phyloP scores from a whole-genome alignment of 2,329 filamentous ascomycete species.

The Aspergillus niger region DNA sequence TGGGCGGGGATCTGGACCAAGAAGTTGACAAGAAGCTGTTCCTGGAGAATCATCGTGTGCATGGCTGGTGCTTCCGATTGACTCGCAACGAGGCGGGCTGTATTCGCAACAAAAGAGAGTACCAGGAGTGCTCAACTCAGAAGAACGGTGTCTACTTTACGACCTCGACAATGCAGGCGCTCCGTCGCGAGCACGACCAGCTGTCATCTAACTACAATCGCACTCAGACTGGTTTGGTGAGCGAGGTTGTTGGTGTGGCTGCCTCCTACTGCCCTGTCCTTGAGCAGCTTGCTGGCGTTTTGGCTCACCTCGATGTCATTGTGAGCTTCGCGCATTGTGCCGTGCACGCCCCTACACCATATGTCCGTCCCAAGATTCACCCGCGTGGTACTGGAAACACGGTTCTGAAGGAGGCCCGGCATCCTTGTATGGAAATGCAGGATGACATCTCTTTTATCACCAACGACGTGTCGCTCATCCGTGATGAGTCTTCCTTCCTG shows the following conservation, averaged over 20 bases:
- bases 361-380: slow-evolving; percentile 89
- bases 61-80: slow-evolving; percentile 94
- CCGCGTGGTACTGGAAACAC: slow-evolving; percentile 85
- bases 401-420: slow-evolving; percentile 85
- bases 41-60: slow-evolving; percentile 90
- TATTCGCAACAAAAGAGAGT: slow-evolving; percentile 86
- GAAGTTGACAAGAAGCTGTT: slow-evolving; percentile 99
- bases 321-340: slow-evolving; percentile 91
- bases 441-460: slow-evolving; percentile 99
- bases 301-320: slow-evolving; percentile 94
- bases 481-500: slow-evolving; percentile 81
- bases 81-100: slow-evolving; percentile 88
- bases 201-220: slow-evolving; percentile 92
- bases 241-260: slow-evolving; percentile 89
- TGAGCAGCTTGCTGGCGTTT: slow-evolving; percentile 81
- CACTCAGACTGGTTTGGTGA: slow-evolving; percentile 86
- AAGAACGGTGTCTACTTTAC: slow-evolving; percentile 99
- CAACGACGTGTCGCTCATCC: slow-evolving; percentile 83
- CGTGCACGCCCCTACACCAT: slow-evolving; percentile 87
- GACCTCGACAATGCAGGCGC: slow-evolving; percentile 74
- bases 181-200: slow-evolving; percentile 90
- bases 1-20: slow-evolving; percentile 79
- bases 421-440: slow-evolving; percentile 98
- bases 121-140: slow-evolving; percentile 94
- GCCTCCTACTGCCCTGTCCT: slow-evolving; percentile 93